Conservation (phyloP, 371 early-diverging fungal genomes). For the Syncephalastrum contaminatum region DNA sequence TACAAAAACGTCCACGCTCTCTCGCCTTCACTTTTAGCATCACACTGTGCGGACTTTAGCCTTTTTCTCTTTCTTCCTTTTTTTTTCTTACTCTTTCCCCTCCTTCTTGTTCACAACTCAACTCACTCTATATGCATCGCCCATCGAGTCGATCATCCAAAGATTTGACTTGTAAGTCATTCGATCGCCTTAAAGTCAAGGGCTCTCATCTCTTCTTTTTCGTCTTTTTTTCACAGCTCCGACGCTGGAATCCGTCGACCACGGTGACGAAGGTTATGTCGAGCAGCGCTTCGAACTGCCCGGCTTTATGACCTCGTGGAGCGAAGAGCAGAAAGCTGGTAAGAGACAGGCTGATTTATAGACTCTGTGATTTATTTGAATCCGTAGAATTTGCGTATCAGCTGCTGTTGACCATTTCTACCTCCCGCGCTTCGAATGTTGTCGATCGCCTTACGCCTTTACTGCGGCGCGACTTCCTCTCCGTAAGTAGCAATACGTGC, state of each 20-base stretch:
- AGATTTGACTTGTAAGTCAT: too few species aligned
- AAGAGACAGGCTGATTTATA: conserved; percentile 8
- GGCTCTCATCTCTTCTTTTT: too few species aligned
- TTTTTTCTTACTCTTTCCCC: too few species aligned
- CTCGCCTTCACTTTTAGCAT: too few species aligned
- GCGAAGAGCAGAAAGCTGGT: conserved; percentile 69
- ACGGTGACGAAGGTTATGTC: conserved; percentile 64
- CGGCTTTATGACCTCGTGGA: conserved; percentile 46
- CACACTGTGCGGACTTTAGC: too few species aligned
- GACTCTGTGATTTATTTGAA: background rate
- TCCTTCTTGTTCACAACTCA: too few species aligned
- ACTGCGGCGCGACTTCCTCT: conserved; percentile 61
- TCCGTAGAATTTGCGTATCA: conserved; percentile 67
- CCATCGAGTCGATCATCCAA: too few species aligned
- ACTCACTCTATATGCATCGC: too few species aligned
- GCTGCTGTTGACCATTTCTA: conserved; percentile 60
- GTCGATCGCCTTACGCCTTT: conserved; percentile 60
- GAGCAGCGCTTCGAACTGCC: conserved; percentile 61
- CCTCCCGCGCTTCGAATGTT: conserved; percentile 51
- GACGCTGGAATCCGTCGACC: conserved; percentile 1
- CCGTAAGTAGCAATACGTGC: conserved; percentile 28
- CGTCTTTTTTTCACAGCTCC: too few species aligned
- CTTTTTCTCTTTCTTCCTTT: too few species aligned
- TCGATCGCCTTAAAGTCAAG: too few species aligned
- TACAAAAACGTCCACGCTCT: too few species aligned